Percentiles rank a stretch among this genome's conserved stretches.
Conservation (phyloP, 352 stramenopile genomes). For the Phytophthora chlamydospora region DNA sequence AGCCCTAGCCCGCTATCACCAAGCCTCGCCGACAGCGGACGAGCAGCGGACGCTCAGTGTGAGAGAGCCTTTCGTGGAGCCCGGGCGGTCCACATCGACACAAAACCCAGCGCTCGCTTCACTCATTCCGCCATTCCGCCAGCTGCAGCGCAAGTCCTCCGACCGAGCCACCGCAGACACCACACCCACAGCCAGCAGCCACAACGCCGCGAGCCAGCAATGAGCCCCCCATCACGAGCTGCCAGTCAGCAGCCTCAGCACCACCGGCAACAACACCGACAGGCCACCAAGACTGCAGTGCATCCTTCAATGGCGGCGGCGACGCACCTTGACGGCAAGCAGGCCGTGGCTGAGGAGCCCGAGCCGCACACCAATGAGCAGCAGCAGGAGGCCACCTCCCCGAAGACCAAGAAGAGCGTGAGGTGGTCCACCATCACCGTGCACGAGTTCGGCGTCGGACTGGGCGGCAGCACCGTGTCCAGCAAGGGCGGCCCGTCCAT, state of each 20-base stretch:
- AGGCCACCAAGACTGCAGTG: conserved; percentile 7
- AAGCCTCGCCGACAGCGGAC: no score
- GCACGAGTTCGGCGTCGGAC: conserved; percentile 65
- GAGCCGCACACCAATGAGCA: conserved; percentile 5
- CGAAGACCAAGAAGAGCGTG: conserved; percentile 37
- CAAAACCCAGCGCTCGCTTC: conserved; percentile 28
- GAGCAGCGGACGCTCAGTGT: conserved; percentile 27
- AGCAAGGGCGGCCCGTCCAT: conserved; percentile 66
- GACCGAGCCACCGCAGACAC: background rate
- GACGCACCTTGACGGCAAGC: background rate
- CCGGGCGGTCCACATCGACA: conserved; percentile 34
- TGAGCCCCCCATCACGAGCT: conserved; percentile 14
- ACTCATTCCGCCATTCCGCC: conserved; percentile 34
- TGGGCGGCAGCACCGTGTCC: conserved; percentile 63
- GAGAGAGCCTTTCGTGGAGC: conserved; percentile 33
- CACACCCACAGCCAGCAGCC: conserved; percentile 2
- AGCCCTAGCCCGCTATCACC: background rate
- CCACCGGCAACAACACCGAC: background rate
- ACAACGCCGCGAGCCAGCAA: conserved; percentile 11
- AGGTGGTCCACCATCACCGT: conserved; percentile 52
- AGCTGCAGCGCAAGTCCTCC: conserved; percentile 13
- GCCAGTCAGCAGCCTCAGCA: conserved; percentile 13
- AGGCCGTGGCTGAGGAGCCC: conserved; percentile 1
- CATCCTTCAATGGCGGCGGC: background rate
- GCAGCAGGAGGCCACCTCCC: background rate